phyloP scores from a whole-genome alignment of 352 stramenopile genomes.

The Phytophthora colocasiae region DNA sequence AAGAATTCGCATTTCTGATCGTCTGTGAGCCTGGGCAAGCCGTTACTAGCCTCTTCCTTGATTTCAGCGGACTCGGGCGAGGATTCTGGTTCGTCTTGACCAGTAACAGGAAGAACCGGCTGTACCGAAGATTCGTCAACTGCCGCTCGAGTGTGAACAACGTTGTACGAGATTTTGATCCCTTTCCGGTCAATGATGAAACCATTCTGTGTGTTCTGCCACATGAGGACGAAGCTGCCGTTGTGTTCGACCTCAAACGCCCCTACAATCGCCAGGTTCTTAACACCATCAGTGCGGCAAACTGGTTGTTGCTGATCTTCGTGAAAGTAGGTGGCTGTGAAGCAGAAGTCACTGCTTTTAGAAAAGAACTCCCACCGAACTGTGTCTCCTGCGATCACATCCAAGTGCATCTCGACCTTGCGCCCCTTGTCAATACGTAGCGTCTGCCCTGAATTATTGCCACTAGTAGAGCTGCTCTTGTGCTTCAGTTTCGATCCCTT shows the following conservation, averaged over 20 bases:
- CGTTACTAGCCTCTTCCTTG: slow-evolving; percentile 9
- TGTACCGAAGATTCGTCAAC: slow-evolving; percentile 1
- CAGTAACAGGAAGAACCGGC: neutral
- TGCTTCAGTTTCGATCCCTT: slow-evolving; percentile 20
- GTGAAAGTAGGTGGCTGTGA: slow-evolving; percentile 65
- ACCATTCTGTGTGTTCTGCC: slow-evolving; percentile 74
- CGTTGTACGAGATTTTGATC: slow-evolving; percentile 70
- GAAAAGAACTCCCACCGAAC: slow-evolving; percentile 70
- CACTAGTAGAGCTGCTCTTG: slow-evolving; percentile 22
- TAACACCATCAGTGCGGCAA: slow-evolving; percentile 67
- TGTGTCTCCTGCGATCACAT: slow-evolving; percentile 69
- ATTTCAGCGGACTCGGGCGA: slow-evolving; percentile 9
- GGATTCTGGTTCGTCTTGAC: slow-evolving; percentile 3
- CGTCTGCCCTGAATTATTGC: slow-evolving; percentile 24
- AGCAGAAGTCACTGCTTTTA: slow-evolving; percentile 70
- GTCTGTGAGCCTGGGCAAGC: slow-evolving; percentile 46
- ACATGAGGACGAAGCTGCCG: slow-evolving; percentile 79
- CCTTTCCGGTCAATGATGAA: slow-evolving; percentile 66
- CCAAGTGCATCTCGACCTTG: slow-evolving; percentile 84
- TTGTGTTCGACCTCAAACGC: slow-evolving; percentile 58
- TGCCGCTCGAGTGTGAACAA: slow-evolving; percentile 54
- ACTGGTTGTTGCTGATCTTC: slow-evolving; percentile 59
- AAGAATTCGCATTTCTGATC: slow-evolving; percentile 65
- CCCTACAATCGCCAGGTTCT: slow-evolving; percentile 66
- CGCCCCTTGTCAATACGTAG: slow-evolving; percentile 64